Evolutionary conservation across 495 filamentous ascomycete genomes (phyloP).

Genomic region (Glonium stellatum): DNA sequence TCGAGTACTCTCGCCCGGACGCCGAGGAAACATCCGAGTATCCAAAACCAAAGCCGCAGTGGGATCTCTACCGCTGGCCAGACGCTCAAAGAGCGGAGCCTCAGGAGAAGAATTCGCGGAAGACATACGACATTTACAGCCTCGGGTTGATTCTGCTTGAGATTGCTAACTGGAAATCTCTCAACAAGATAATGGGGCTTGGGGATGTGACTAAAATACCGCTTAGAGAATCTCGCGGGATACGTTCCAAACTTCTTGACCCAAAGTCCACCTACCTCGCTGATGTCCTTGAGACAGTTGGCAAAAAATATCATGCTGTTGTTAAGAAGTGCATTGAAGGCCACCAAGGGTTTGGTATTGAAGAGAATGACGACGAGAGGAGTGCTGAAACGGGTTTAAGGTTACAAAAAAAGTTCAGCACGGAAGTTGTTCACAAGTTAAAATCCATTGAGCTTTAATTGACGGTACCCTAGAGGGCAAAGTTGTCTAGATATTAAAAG

Average conservation of each 20-base stretch:
- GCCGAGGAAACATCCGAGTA: slow-evolving; percentile 41
- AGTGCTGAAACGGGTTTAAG: slow-evolving; percentile 18
- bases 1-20: slow-evolving; percentile 45
- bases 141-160: slow-evolving; percentile 43
- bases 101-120: slow-evolving; percentile 29
- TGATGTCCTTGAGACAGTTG: slow-evolving; percentile 18
- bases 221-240: neutral
- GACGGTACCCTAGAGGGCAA: too few relatives aligned
- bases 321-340: slow-evolving; percentile 28
- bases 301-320: slow-evolving; percentile 24
- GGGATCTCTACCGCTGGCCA: slow-evolving; percentile 46
- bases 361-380: slow-evolving; percentile 3
- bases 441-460: too few relatives aligned
- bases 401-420: slow-evolving; percentile 25
- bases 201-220: slow-evolving; percentile 2
- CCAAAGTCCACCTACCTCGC: slow-evolving; percentile 3
- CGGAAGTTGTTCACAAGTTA: slow-evolving; percentile 14
- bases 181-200: slow-evolving; percentile 37
- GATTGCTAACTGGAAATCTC: slow-evolving; percentile 44
- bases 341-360: slow-evolving; percentile 22
- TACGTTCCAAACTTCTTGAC: slow-evolving; percentile 5
- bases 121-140: slow-evolving; percentile 45
- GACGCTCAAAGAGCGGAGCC: slow-evolving; percentile 34
- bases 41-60: slow-evolving; percentile 23
- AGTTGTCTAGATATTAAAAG: neutral